Conservation (phyloP, 805 yeast genomes). For the Yarrowia sp. region DNA sequence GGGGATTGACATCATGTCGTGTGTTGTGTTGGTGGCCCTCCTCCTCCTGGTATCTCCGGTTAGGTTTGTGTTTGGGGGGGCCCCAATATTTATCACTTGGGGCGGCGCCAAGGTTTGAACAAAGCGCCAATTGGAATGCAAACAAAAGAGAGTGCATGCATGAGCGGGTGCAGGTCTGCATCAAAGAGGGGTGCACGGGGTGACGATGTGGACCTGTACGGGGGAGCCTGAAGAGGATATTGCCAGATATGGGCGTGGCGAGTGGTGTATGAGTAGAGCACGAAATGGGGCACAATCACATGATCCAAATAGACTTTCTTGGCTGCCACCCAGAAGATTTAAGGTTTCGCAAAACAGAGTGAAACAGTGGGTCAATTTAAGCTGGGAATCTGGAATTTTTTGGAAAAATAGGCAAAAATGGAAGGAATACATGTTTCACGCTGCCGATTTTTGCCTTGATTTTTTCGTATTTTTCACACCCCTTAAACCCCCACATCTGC, state of each 20-base stretch:
- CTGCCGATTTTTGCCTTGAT: neutral
- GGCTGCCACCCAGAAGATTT: slow-evolving; percentile 1
- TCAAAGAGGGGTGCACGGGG: slow-evolving; percentile 23
- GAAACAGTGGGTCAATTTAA: neutral
- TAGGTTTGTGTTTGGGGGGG: slow-evolving; percentile 7
- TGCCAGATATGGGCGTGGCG: too few species aligned
- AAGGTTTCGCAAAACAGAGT: neutral
- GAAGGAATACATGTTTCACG: neutral
- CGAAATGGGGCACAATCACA: slow-evolving; percentile 17
- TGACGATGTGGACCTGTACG: too few species aligned
- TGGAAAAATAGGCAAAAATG: neutral
- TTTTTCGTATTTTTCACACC: neutral
- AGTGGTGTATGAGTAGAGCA: too few species aligned
- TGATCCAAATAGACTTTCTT: slow-evolving; percentile 6
- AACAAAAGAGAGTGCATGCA: slow-evolving; percentile 20
- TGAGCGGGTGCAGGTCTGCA: neutral
- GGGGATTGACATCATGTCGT: slow-evolving; percentile 6
- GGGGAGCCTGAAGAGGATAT: too few species aligned
- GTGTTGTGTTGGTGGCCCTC: neutral
- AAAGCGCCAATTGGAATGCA: slow-evolving; percentile 26
- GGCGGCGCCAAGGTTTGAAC: slow-evolving; percentile 16
- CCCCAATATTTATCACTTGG: slow-evolving; percentile 20
- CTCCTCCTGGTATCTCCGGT: slow-evolving; percentile 23
- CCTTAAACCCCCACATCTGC: neutral
- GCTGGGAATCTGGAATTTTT: neutral